Base-by-base conservation (phyloP, 2,329 filamentous ascomycete genomes). In the Massarina eburnea region DNA sequence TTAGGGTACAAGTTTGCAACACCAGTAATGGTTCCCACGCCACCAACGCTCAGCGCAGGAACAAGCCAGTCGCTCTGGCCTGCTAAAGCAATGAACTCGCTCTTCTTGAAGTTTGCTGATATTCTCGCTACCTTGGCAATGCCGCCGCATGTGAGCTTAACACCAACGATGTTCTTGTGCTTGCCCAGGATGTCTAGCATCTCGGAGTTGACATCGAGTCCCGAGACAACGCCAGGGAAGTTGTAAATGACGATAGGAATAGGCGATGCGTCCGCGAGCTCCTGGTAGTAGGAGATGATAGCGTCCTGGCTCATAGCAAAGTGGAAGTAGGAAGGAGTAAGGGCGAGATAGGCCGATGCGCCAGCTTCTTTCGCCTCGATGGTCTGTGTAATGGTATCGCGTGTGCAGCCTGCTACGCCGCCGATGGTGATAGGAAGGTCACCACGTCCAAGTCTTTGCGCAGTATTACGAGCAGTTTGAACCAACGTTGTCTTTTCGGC, bases 1-100 rank as follows among this genome's bases (percentile, higher is more conserved):
- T 75, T 77, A 8, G 82, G 82, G 55, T 80, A 83, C 2, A 85
- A 71, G 52, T 86, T 86, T 20, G 76, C 83, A 50, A 85, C 80
- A 3, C 81, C 83, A 0, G 82, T 80, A 39, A 86, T 81, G 52
- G 77, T 81, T 8, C 84, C 83, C 2, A 77, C 75, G 22, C 77
- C 80, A 14, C 83, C 83, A 6, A 79, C 77, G 1, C 76, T 75
- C 26, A 86, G 64, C 0, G 80, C 81, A 2, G 80, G 81, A 39
- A 86, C 71, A 19, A 75, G 48, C 69, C 71, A 73, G 52, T 74
- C 68, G 55, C 71, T 69, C 61, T 75, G 72, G 4, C 73, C 73
- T 24, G 71, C 69, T 8, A 74, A 54, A 3, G 70, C 68, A 19
- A 61, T 65, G 42, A 75, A 75, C 17, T 67, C 55, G 8, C 59